Conservation (phyloP, 1,284 basidiomycete genomes). For the Mycena sp. region DNA sequence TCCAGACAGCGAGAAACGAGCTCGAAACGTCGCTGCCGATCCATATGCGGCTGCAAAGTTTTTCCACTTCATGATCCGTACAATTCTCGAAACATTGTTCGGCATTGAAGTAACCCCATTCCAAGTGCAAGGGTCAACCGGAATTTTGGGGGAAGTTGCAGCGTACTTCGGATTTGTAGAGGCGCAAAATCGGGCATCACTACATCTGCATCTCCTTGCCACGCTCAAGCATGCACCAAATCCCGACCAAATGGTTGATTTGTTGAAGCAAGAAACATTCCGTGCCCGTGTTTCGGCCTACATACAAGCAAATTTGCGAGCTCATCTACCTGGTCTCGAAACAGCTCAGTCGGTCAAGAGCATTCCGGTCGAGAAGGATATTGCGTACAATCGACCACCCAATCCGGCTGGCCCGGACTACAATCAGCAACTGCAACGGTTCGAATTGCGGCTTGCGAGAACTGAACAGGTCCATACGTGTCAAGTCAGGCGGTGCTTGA, state of each 20-base stretch:
- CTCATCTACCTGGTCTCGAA: conserved; percentile 1
- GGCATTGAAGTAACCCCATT: conserved; percentile 37
- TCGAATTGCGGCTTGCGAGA: conserved; percentile 18
- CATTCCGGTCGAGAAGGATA: not conserved
- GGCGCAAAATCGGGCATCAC: conserved; percentile 34
- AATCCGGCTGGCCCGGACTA: conserved; percentile 23
- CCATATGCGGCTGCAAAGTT: conserved; percentile 50
- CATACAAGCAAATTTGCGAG: conserved; percentile 15
- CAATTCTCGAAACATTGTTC: conserved; percentile 45
- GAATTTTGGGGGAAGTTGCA: conserved; percentile 26
- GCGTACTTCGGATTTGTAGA: conserved; percentile 36
- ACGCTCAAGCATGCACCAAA: conserved; percentile 25
- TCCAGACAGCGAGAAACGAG: conserved; percentile 37
- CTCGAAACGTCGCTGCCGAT: conserved; percentile 45
- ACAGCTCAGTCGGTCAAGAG: not conserved
- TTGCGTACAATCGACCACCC: conserved; percentile 28
- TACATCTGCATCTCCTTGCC: conserved; percentile 34
- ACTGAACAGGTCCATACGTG: conserved; percentile 34
- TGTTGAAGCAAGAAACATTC: conserved; percentile 4
- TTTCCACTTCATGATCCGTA: conserved; percentile 48
- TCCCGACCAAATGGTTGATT: not conserved
- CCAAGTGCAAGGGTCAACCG: conserved; percentile 7
- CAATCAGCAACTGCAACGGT: not conserved
- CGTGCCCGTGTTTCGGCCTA: conserved; percentile 2
- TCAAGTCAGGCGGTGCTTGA: conserved; percentile 1